A percentile compares a stretch with the other conserved stretches of the same genome.
Conservation (phyloP, 2,329 filamentous ascomycete species). For the Clarireedia monteithiana region DNA sequence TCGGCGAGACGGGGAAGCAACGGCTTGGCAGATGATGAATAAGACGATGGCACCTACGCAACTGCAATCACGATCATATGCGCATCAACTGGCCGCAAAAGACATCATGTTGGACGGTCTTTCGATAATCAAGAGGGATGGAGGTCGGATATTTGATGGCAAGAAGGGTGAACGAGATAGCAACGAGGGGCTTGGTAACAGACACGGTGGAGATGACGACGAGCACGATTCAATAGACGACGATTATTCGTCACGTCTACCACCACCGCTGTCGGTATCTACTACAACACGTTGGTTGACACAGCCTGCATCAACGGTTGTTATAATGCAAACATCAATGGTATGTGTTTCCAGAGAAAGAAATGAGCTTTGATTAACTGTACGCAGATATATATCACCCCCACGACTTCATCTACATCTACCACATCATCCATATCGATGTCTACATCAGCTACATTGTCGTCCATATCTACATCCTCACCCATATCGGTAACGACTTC, state of each 20-base stretch:
- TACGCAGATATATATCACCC: background rate
- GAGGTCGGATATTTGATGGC: background rate
- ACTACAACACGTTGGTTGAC: background rate
- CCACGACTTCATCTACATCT: background rate
- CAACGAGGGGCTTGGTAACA: no score
- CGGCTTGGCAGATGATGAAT: conserved; percentile 24
- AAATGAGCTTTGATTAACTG: background rate
- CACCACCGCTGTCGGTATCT: background rate
- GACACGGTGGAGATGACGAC: background rate
- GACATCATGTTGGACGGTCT: conserved; percentile 3
- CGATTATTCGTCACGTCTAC: background rate
- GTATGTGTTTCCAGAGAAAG: background rate
- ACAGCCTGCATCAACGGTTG: background rate
- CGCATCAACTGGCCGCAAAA: conserved; percentile 12
- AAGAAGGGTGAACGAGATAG: background rate
- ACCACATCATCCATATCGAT: background rate
- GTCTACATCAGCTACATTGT: background rate
- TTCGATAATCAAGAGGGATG: conserved; percentile 6
- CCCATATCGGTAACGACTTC: background rate
- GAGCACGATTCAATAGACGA: conserved; percentile 4
- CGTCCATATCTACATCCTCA: background rate
- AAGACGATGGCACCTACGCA: conserved; percentile 27
- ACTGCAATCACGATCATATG: conserved; percentile 12
- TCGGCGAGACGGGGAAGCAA: conserved; percentile 14
- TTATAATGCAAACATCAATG: background rate